Evolutionary conservation across 176 grass and related monocot species (phyloP), one percentile per base, ranked within the genome.

Genomic region (Ensete glaucum): DNA sequence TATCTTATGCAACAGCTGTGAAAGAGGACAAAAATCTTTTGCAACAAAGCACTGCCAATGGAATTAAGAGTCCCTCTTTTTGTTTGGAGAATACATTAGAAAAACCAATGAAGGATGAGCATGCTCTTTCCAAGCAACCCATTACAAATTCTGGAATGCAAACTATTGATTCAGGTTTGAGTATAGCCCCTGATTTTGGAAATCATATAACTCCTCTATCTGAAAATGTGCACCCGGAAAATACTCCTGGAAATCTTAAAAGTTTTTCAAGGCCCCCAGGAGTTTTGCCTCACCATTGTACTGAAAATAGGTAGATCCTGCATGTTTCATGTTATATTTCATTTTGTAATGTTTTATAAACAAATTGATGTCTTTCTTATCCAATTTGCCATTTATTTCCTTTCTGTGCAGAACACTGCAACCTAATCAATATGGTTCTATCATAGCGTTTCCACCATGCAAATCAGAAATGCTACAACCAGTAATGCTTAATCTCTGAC

Each of bases 101-200:
- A 50, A 48, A 70, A 50, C 16, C 67, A 70, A 70, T n/a, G n/a
- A 70, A 70, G 4, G 67, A 70, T 20, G 67, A n/a, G 20, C 43
- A 52, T 70, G 43, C 48, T 51, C 9, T 19, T 70, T 25, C 67
- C 16, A 50, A 70, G 20, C 67, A 51, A 9, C 20, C 16, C 19
- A 52, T 20, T 0, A 10, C 11, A 50, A 17, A 9, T 70, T 3
- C 15, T 50, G 23, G 25, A 70, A 21, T 16, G 34, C 25, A n/a
- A 70, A 20, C 8, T 70, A 48, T 51, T 20, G 17, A 70, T 70
- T 51, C 67, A 51, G 15, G n/a, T 70, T 70, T 52, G 43, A 70
- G 51, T 22, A 70, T 1, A 69, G 19, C 6, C 17, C 26, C 65
- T 70, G 43, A 70, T 21, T 48, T 17, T 11, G 25, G 34, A 10